Evolutionary conservation across 371 early-diverging fungal genomes (phyloP), one percentile per base, ranked within the genome.

Genomic region (Batrachochytrium dendrobatidis): DNA sequence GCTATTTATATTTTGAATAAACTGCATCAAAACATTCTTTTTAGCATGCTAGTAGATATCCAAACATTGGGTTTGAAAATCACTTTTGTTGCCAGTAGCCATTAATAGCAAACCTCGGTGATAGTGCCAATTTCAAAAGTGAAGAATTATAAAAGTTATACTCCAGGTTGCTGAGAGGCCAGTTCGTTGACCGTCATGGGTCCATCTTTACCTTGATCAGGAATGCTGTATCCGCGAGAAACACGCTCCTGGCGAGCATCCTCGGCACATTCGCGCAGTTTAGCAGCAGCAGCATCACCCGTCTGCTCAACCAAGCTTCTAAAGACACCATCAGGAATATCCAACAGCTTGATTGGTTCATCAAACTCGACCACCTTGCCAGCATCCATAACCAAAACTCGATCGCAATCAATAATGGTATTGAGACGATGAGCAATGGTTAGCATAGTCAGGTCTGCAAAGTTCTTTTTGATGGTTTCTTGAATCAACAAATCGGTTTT

Each of bases 401-500:
- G 30, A 49, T 71, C 69, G 32, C 46, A 62, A 26, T 69, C 66
- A 35, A 72, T 63, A 34, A 70, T 63, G 34, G 71, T 70, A 48
- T 69, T 61, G 22, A 74, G 61, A 4, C 78, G 64, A 53, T 71
- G 70, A 1, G 75, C 79, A 65, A 94, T 87, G 20, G 86, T 85
- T 8, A 92, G 59, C 10, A 92, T 82, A 1, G 90, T 90, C 33
- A 72, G 66, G 29, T 78, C 72, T 8, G 70, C 67, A 70, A 88
- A 86, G 24, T 81, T 79, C 1, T 63, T 65, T 29, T 83, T 73
- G 56, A 92, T 84, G 0, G 83, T 76, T 32, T 72, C 65, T 61
- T 88, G 90, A 49, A 92, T 76, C 28, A 79, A 67, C 20, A 67
- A 73, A 57, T 88, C 88, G 0, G 88, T 84, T 25, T 71, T 67